A percentile compares a stretch with the other conserved stretches of the same genome.
phyloP scores from a whole-genome alignment of 2,329 filamentous ascomycete genomes.

The Xylaria sp. region DNA sequence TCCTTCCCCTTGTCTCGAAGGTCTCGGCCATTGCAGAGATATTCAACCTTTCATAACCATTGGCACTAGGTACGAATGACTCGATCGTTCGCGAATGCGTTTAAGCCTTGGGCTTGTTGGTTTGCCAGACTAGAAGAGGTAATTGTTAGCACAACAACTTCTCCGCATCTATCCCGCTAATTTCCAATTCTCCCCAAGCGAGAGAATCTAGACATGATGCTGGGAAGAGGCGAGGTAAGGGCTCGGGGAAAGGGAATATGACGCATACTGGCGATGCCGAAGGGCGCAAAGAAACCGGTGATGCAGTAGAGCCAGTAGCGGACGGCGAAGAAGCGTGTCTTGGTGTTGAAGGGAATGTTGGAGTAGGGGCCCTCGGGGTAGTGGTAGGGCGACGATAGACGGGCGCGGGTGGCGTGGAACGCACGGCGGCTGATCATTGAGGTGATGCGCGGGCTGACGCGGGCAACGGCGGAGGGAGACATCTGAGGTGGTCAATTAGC shows the following conservation, averaged over 20 bases:
- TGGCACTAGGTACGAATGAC: slow-evolving; percentile 7
- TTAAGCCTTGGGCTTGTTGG: slow-evolving; percentile 59
- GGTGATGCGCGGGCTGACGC: slow-evolving; percentile 69
- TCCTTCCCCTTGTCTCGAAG: not conserved
- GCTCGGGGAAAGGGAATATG: slow-evolving; percentile 26
- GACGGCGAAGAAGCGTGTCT: slow-evolving; percentile 83
- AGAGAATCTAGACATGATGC: not conserved
- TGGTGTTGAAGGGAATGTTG: slow-evolving; percentile 97
- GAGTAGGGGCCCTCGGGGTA: slow-evolving; percentile 95
- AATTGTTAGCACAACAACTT: slow-evolving; percentile 22
- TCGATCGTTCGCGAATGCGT: slow-evolving; percentile 20
- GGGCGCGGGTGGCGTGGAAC: slow-evolving; percentile 90
- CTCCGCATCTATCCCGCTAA: not conserved
- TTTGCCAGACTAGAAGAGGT: slow-evolving; percentile 59
- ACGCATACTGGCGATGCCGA: slow-evolving; percentile 70
- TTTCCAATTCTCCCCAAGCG: not conserved
- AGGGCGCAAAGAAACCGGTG: slow-evolving; percentile 68
- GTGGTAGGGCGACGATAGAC: slow-evolving; percentile 92
- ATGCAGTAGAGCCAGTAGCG: slow-evolving; percentile 81
- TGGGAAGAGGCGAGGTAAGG: not conserved
- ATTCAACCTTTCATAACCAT: not conserved
- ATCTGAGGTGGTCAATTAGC: slow-evolving; percentile 71
- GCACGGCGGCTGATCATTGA: slow-evolving; percentile 83
- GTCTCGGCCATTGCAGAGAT: not conserved
- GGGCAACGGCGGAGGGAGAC: slow-evolving; percentile 75